Evolutionary conservation across 1,284 basidiomycete genomes (phyloP).

Genomic region (Papiliotrema terrestris): DNA sequence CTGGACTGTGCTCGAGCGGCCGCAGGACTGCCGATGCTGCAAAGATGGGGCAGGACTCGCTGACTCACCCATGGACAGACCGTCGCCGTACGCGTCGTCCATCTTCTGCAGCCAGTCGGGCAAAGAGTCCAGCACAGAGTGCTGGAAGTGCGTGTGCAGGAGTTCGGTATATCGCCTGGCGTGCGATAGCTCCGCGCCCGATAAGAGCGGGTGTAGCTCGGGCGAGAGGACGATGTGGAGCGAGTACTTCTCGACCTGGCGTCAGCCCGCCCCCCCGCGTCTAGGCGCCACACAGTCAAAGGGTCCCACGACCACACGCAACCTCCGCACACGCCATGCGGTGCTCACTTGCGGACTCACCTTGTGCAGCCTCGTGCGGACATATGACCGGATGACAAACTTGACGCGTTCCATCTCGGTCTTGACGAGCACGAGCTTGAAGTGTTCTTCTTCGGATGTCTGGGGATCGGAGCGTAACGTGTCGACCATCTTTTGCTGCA

Average conservation of each 20-base stretch:
- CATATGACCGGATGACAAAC: conserved; percentile 80
- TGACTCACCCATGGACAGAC: conserved; percentile 70
- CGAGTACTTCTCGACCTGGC: conserved; percentile 79
- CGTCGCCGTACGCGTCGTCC: conserved; percentile 61
- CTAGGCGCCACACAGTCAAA: too few species aligned
- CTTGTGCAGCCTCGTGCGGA: conserved; percentile 80
- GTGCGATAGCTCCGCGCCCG: conserved; percentile 73
- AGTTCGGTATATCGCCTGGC: conserved; percentile 68
- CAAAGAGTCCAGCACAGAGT: conserved; percentile 71
- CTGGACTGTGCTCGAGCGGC: conserved; percentile 1
- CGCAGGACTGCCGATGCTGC: too few species aligned
- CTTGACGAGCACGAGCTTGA: conserved; percentile 83
- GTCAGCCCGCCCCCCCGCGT: neutral
- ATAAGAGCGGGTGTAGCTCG: conserved; percentile 66
- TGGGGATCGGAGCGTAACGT: conserved; percentile 67
- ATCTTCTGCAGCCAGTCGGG: conserved; percentile 69
- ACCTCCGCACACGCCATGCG: neutral
- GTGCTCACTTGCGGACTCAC: conserved; percentile 49
- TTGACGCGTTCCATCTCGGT: conserved; percentile 89
- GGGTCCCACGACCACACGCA: too few species aligned
- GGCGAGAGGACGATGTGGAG: conserved; percentile 67
- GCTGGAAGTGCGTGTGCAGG: conserved; percentile 66
- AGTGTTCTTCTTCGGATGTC: conserved; percentile 83
- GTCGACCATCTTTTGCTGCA: conserved; percentile 47
- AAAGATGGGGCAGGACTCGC: neutral